Base-by-base conservation (phyloP, 1,139 yeast species). In the Yamadazyma trypodendri region DNA sequence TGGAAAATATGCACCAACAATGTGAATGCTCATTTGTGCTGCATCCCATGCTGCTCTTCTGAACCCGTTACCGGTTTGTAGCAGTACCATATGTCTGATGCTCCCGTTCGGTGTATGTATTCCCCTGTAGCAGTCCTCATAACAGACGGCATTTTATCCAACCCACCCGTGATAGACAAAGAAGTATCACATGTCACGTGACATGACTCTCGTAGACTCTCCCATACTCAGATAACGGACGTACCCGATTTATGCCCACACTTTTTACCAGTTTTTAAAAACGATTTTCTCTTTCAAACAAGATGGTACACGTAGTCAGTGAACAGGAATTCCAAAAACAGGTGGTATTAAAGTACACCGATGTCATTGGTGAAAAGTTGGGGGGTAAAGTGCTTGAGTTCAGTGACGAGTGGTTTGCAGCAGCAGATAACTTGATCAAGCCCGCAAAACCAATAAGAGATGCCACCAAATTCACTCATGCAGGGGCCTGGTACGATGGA, bases 401-500 rank as follows among this genome's bases (percentile, higher is more conserved):
- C 54, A 82, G 94, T 31, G 96, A 90, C 58, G 94, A 90, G 63
- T 90, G 95, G 94, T 90, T 90, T 64, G 97, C 97, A 1, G 90
- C 79, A 34, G 97, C 97, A n/a, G 77, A 74, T 33, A 90, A 90
- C 63, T 73, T 90, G 54, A 81, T 88, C 60, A 81, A 85, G 55
- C 90, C 96, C 25, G 73, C 73, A 38, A 72, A 81, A 6, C 95
- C 97, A 4, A 75, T 87, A 40, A 72, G 94, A 54, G 95, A 87
- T 54, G 84, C 86, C 16, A 82, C 89, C 14, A 71, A 75, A 52
- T 90, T 87, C 62, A 79, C 84, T 4, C 84, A 78, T 46, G 78
- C 90, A 4, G 97, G 97, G 38, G 96, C 96, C 5, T 89, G 97
- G 96, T 90, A 86, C 57, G 97, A 90, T 52, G 97, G 97, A 12